phyloP scores from a whole-genome alignment of 202 grass and related monocot species.

The Carex sylvatica region DNA sequence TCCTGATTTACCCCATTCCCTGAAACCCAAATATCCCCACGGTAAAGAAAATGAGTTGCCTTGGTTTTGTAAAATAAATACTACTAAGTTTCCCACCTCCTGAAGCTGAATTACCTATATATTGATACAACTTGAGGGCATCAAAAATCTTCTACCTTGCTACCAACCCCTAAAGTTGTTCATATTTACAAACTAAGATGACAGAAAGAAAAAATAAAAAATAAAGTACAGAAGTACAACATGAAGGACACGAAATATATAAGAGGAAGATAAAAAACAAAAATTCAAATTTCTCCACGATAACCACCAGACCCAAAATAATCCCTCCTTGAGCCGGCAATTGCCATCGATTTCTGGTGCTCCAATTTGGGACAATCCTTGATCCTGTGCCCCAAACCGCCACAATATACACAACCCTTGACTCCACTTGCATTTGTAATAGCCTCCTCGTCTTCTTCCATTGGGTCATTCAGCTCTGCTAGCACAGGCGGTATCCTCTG shows the following conservation, averaged over 20 bases:
- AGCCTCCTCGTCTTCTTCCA: slow-evolving; percentile 71
- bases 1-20: no score
- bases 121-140: neutral
- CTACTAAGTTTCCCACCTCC: neutral
- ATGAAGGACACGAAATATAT: neutral
- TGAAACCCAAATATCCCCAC: no score
- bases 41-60: neutral
- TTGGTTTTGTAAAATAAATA: neutral
- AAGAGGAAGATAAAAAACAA: neutral
- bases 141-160: neutral
- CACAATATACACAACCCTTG: slow-evolving; percentile 86
- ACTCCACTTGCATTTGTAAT: slow-evolving; percentile 79
- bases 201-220: neutral
- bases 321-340: slow-evolving; percentile 79
- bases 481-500: slow-evolving; percentile 73
- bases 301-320: slow-evolving; percentile 80
- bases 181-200: slow-evolving; percentile 6
- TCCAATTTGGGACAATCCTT: slow-evolving; percentile 82
- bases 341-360: slow-evolving; percentile 82
- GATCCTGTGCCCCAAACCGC: slow-evolving; percentile 92
- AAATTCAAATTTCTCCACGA: slow-evolving; percentile 73
- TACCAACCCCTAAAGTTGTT: neutral
- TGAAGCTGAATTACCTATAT: neutral
- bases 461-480: slow-evolving; percentile 68
- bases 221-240: neutral